A percentile compares a stretch with the other conserved stretches of the same genome.
These are phyloP conservation scores for Gardenia jasminoides DNA, from an alignment of 257 asterid genomes.

Conservation along the genomic window DNA sequence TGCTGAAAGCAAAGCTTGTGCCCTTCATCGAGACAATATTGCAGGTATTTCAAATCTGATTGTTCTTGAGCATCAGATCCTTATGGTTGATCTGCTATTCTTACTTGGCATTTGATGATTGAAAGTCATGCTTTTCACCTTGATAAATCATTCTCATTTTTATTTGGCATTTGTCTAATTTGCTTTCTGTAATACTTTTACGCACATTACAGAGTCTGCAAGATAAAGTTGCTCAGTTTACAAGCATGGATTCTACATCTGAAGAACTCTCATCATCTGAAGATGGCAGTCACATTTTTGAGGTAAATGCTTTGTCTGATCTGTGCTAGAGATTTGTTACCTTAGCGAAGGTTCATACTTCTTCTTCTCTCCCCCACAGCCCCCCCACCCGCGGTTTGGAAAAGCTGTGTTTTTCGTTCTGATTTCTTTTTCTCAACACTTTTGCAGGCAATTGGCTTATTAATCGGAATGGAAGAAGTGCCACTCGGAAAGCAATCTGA, in stretches of 20 bases:
- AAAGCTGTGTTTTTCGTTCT: slow-evolving; percentile 2
- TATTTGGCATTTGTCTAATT: slow-evolving; percentile 3
- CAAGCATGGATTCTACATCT: slow-evolving; percentile 49
- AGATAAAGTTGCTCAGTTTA: slow-evolving; percentile 74
- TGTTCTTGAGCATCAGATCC: slow-evolving; percentile 8
- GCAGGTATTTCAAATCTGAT: slow-evolving; percentile 56
- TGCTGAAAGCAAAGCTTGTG: slow-evolving; percentile 78
- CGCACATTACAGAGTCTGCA: slow-evolving; percentile 64
- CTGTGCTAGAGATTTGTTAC: slow-evolving; percentile 10
- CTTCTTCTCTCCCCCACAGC: too few species aligned
- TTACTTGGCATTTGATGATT: not conserved
- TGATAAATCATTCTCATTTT: slow-evolving; percentile 1
- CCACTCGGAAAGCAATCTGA: slow-evolving; percentile 78
- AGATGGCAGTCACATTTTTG: slow-evolving; percentile 94
- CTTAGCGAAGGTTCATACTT: slow-evolving; percentile 4
- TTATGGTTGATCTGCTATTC: not conserved
- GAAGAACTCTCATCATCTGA: slow-evolving; percentile 60
- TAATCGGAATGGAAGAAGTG: slow-evolving; percentile 97
- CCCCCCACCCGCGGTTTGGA: too few species aligned
- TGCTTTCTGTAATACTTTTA: slow-evolving; percentile 3
- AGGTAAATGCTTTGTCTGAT: slow-evolving; percentile 43
- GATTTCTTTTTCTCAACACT: slow-evolving; percentile 3
- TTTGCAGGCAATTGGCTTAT: slow-evolving; percentile 83
- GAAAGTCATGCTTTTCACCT: slow-evolving; percentile 10
- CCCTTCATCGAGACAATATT: slow-evolving; percentile 89